Conservation (phyloP, 2,329 filamentous ascomycete genomes). For the Talaromyces sp. region DNA sequence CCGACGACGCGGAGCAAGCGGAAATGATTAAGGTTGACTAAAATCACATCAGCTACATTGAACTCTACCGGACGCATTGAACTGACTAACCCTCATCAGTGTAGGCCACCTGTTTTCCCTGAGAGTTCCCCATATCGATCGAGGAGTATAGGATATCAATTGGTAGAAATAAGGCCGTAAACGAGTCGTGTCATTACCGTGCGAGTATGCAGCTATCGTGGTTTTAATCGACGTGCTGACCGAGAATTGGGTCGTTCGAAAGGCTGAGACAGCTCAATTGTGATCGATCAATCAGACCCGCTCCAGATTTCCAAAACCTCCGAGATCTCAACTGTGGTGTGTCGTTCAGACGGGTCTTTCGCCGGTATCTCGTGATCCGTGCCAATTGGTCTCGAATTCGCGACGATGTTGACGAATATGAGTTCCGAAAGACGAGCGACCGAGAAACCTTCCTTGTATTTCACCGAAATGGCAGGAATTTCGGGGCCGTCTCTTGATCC, state of each 20-base stretch:
- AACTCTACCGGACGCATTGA: slow-evolving; percentile 21
- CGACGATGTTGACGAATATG: not conserved
- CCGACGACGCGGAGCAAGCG: slow-evolving; percentile 91
- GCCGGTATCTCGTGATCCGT: not conserved
- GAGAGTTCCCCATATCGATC: slow-evolving; percentile 79
- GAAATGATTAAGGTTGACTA: slow-evolving; percentile 97
- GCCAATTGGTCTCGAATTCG: not conserved
- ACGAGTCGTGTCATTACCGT: slow-evolving; percentile 13
- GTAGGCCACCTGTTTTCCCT: slow-evolving; percentile 88
- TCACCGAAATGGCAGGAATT: not conserved
- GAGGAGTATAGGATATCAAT: slow-evolving; percentile 5
- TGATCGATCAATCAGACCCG: not conserved
- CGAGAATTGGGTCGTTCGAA: not conserved
- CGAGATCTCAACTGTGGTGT: not conserved
- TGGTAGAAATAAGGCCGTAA: slow-evolving; percentile 3
- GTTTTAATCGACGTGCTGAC: not conserved
- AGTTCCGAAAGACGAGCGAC: not conserved
- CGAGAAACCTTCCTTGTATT: not conserved
- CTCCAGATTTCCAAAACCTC: not conserved
- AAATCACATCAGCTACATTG: not conserved
- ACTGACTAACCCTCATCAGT: slow-evolving; percentile 77
- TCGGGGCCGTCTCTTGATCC: not conserved
- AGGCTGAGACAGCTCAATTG: not conserved
- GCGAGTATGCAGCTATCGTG: not conserved
- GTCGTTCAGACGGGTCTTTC: not conserved